Base-by-base conservation (phyloP, 2,329 filamentous ascomycete genomes). In the Pseudopyrenochaeta lycopersici region DNA sequence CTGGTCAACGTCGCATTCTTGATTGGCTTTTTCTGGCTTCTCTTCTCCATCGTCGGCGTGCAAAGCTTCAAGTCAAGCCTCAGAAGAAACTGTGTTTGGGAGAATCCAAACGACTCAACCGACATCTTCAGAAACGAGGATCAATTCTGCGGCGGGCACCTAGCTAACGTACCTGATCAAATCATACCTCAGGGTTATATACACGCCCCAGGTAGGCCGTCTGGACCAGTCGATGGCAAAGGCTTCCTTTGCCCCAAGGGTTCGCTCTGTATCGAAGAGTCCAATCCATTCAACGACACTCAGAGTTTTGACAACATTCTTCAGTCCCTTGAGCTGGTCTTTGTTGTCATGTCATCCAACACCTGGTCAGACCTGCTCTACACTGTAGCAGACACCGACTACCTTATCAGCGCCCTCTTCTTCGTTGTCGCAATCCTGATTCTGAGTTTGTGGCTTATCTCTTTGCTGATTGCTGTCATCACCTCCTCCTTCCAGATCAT, bases 401-500 rank as follows among this genome's bases (percentile, higher is more conserved):
- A 96, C 67, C 84, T 96, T 6, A 85, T 91, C 14, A 88, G 92
- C 3, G 91, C 93, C 1, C 80, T 98, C 2, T 99, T 87, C 74
- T 89, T 87, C 59, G 85, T 85, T 35, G 79, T 80, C 50, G 86
- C 82, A 1, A 94, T 97, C 71, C 88, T 99, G 68, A 91, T 99
- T 60, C 86, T 99, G 82, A 95, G 92, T 80, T 83, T 99, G 44
- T 99, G 95, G 95, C 85, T 99, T 68, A 92, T 96, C 60, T 98
- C 97, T 74, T 85, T 99, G 77, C 77, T 90, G 41, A 96, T 99
- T 70, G 95, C 95, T 2, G 95, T 99, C 67, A 99, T 99, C 72
- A 99, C 95, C 0, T 97, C 95, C 4, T 97, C 94, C 1, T 99
- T 99, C 70, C 95, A 99, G 73, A 91, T 99, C 62, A 99, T 99